Evolutionary conservation across 2,329 filamentous ascomycete genomes (phyloP).

Genomic region (Esteya vermicola): DNA sequence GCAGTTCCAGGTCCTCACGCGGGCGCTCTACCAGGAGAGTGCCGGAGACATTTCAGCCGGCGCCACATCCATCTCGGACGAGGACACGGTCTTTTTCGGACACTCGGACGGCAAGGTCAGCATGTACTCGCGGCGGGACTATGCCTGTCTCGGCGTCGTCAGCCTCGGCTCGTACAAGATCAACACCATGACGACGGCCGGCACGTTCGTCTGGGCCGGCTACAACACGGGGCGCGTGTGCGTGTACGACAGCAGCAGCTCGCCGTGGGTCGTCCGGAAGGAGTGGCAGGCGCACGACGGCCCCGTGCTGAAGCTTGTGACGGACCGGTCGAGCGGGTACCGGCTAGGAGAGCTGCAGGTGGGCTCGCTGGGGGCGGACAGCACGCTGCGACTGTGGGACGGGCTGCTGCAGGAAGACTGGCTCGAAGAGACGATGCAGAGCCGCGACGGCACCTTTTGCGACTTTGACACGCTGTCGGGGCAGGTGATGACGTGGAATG

Average conservation of each 20-base stretch:
- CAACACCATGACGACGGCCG: slow-evolving; percentile 69
- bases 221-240: slow-evolving; percentile 91
- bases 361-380: slow-evolving; percentile 75
- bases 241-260: slow-evolving; percentile 61
- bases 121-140: slow-evolving; percentile 72
- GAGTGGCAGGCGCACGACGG: slow-evolving; percentile 88
- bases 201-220: slow-evolving; percentile 76
- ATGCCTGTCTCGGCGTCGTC: slow-evolving; percentile 62
- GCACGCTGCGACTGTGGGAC: slow-evolving; percentile 76
- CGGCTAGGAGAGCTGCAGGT: slow-evolving; percentile 74
- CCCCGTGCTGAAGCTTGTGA: slow-evolving; percentile 62
- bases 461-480: slow-evolving; percentile 69
- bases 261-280: slow-evolving; percentile 84
- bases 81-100: slow-evolving; percentile 68
- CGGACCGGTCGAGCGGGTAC: slow-evolving; percentile 74
- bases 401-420: slow-evolving; percentile 87
- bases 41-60: slow-evolving; percentile 82
- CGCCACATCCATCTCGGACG: slow-evolving; percentile 57
- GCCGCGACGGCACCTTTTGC: slow-evolving; percentile 69
- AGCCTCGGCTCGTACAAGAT: slow-evolving; percentile 93
- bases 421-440: slow-evolving; percentile 83
- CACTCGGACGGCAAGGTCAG: slow-evolving; percentile 90
- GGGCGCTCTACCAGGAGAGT: slow-evolving; percentile 55
- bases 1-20: slow-evolving; percentile 61
- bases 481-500: slow-evolving; percentile 89